phyloP scores from a whole-genome alignment of 768 basidiomycete genomes.

The Sporobolomyces pararoseus region DNA sequence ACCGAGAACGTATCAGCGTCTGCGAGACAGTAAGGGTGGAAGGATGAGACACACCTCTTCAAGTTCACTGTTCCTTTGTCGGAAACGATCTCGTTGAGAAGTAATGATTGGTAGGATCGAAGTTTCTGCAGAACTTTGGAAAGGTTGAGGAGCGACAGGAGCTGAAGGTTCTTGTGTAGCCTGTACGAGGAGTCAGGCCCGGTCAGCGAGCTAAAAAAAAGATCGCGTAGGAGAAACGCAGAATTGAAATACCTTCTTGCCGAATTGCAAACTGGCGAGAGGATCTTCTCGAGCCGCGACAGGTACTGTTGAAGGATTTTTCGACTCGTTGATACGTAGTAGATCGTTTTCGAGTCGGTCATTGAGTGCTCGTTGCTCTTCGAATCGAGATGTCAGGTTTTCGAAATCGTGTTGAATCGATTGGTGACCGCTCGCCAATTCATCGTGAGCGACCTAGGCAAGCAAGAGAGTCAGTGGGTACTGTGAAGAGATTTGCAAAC shows the following conservation, averaged over 20 bases:
- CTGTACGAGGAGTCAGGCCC: not conserved
- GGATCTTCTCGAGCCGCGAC: conserved; percentile 55
- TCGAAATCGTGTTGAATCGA: conserved; percentile 61
- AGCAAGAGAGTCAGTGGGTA: no score
- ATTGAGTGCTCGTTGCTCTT: conserved; percentile 73
- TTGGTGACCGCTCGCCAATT: conserved; percentile 68
- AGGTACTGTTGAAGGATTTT: conserved; percentile 30
- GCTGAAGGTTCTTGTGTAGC: conserved; percentile 38
- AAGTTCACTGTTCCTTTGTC: conserved; percentile 91
- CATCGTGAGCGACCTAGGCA: conserved; percentile 66
- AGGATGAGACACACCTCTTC: conserved; percentile 65
- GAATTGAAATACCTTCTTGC: conserved; percentile 53
- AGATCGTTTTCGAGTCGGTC: conserved; percentile 90
- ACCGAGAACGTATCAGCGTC: not conserved
- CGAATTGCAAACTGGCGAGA: conserved; percentile 69
- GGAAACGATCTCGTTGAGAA: conserved; percentile 93
- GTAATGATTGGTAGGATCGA: conserved; percentile 98
- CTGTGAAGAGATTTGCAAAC: no score
- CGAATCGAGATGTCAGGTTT: conserved; percentile 62
- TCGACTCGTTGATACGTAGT: conserved; percentile 67
- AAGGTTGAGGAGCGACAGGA: conserved; percentile 61
- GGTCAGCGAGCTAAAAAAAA: not conserved
- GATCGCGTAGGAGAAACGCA: no score
- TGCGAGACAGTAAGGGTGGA: not conserved
- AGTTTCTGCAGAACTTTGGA: conserved; percentile 71